Evolutionary conservation across 495 filamentous ascomycete species (phyloP), one percentile per base, ranked within the genome.

Genomic region (Penicillium lividum): DNA sequence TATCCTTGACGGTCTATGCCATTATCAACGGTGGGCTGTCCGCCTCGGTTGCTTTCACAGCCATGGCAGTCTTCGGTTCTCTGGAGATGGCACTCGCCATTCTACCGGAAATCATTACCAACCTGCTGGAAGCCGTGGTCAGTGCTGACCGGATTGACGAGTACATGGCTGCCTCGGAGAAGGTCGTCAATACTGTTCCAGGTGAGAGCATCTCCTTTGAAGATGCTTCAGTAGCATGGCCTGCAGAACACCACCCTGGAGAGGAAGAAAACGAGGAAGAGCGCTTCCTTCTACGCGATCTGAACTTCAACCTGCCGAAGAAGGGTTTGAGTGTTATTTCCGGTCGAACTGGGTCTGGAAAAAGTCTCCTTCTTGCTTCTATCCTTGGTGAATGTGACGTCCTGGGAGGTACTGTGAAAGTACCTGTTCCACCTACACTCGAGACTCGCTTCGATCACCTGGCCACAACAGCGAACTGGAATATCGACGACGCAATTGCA

Each of bases 21-120:
- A 45, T 81, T 8, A 63, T 88, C 0, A 65, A 89, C 53, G 85
- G 86, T 2, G 71, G 77, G 0, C 75, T 96, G 4, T 77, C 84
- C 1, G 84, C 91, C 3, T 90, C 89, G 0, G 83, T 92, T 15
- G 91, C 91, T 3, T 96, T 96, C 60, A 92, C 92, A 15, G 84
- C 89, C 51, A 79, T 96, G 45, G 81, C 86, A 3, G 76, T 96
- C 33, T 93, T 95, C 70, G 81, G 78, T 40, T 77, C 81, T 11
- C 80, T 96, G 42, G 91, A 94, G 66, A 76, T 83, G 31, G 84
- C 86, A 0, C 70, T 96, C 2, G 83, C 86, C 7, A 75, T 89
- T 25, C 70, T 94, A 38, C 91, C 91, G 2, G 89, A 92, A 59
- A 72, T 93, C 11, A 86, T 84, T 7, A 87, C 90, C 0, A 81